Evolutionary conservation across 148 eudicot genomes (phyloP).

Genomic region (Persicaria tinctoria): DNA sequence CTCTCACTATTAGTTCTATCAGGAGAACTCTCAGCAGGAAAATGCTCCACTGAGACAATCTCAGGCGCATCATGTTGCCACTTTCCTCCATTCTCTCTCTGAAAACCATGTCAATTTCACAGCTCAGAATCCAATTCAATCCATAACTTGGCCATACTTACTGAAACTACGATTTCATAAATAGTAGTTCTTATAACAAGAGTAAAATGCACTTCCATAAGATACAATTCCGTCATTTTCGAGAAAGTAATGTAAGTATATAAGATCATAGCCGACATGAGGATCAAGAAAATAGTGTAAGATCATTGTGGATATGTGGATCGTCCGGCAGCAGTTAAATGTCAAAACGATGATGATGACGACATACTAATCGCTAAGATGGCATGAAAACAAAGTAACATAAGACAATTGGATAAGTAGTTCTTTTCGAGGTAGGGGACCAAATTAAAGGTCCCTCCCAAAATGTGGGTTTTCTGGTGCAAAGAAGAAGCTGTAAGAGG

Average conservation of each 20-base stretch:
- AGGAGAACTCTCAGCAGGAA: conserved; percentile 69
- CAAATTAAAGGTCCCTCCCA: not conserved
- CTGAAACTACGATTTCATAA: no score
- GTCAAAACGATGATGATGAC: not conserved
- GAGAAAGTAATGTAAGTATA: not conserved
- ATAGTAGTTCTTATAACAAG: not conserved
- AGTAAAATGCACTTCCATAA: not conserved
- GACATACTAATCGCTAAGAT: not conserved
- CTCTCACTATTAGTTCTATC: conserved; percentile 37
- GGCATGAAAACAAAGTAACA: not conserved
- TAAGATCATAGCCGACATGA: not conserved
- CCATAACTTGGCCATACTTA: not conserved
- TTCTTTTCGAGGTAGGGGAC: conserved; percentile 8
- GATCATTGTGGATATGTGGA: no score
- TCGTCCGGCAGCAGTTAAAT: no score
- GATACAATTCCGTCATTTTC: not conserved
- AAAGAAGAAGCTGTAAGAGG: not conserved
- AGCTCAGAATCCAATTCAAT: not conserved
- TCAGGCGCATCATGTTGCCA: conserved; percentile 58
- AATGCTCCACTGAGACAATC: conserved; percentile 76
- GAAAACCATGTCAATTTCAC: conserved; percentile 10
- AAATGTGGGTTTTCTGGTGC: not conserved
- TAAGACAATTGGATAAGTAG: not conserved
- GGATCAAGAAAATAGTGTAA: not conserved
- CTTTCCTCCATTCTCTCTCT: conserved; percentile 44